Base-by-base conservation (phyloP, 2,329 filamentous ascomycete genomes). In the Aspergillus japonicus region DNA sequence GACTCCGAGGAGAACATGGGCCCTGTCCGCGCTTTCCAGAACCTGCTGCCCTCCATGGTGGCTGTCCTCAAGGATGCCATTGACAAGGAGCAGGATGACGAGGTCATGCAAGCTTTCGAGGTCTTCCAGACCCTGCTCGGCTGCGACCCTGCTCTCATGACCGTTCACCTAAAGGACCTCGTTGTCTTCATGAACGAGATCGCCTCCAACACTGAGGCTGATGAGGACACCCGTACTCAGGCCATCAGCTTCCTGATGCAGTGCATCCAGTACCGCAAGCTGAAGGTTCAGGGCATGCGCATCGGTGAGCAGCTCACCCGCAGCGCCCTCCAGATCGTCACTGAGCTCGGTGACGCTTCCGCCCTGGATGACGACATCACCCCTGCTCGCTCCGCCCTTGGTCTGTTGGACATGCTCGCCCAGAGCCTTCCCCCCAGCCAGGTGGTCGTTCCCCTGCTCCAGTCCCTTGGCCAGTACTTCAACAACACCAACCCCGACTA, bases 111-210 rank as follows among this genome's bases (percentile, higher is more conserved):
- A 73, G 87, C 92, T 26, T 99, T 98, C 69, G 95, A 98, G 75
- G 92, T 96, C 66, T 96, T 98, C 85, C 95, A 98, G 81, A 95
- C 91, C 54, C 88, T 97, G 70, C 85, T 99, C 56, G 90, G 90
- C 64, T 96, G 92, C 75, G 94, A 97, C 74, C 89, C 91, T 31
- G 86, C 91, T 50, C 85, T 98, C 54, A 82, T 98, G 55, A 90
- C 89, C 66, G 83, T 86, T 57, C 93, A 97, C 80, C 91, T 99
- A 72, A 91, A 89, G 73, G 92, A 97, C 70, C 85, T 99, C 8
- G 84, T 97, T 62, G 86, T 90, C 68, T 96, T 98, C 82, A 98
- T 98, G 91, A 89, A 96, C 70, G 89, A 95, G 61, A 83, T 99
- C 57, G 86, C 90, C 50, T 84, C 85, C 68, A 91, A 96, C 77